Conservation (phyloP, 2,329 filamentous ascomycete genomes). For the Aspergillus sp. region DNA sequence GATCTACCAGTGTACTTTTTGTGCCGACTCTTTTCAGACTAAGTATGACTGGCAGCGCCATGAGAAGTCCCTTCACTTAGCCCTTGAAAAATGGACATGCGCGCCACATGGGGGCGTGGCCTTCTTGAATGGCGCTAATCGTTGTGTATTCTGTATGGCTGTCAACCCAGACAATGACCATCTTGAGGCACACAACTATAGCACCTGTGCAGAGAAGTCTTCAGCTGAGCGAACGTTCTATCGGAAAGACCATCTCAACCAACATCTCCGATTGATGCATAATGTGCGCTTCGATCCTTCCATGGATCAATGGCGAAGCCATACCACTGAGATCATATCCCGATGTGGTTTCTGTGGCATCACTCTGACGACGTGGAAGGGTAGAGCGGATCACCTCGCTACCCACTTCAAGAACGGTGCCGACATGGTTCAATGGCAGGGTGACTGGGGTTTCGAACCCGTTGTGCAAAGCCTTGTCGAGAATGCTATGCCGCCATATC, state of each 20-base stretch:
- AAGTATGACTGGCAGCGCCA: conserved; percentile 62
- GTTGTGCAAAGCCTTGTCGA: conserved; percentile 37
- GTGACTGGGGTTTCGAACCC: conserved; percentile 42
- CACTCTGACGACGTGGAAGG: conserved; percentile 45
- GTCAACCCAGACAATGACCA: conserved; percentile 56
- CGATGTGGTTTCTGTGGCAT: conserved; percentile 46
- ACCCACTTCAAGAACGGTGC: conserved; percentile 39
- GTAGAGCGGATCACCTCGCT: conserved; percentile 39
- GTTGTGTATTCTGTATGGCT: conserved; percentile 60
- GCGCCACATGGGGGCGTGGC: conserved; percentile 58
- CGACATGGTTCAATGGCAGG: conserved; percentile 40
- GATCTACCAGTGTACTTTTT: conserved; percentile 60
- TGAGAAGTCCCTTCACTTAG: conserved; percentile 58
- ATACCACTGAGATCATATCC: conserved; percentile 54
- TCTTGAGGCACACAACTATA: conserved; percentile 60
- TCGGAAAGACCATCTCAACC: conserved; percentile 62
- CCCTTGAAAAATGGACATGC: conserved; percentile 61
- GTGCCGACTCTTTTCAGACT: conserved; percentile 55
- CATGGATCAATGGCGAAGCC: conserved; percentile 62
- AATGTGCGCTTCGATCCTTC: conserved; percentile 53
- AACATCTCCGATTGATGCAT: conserved; percentile 62
- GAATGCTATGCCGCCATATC: conserved; percentile 40
- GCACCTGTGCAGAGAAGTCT: conserved; percentile 60
- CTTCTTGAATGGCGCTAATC: conserved; percentile 49
- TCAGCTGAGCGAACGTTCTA: conserved; percentile 61